phyloP scores from a whole-genome alignment of 2,329 filamentous ascomycete genomes.

The Nakataea oryzae region DNA sequence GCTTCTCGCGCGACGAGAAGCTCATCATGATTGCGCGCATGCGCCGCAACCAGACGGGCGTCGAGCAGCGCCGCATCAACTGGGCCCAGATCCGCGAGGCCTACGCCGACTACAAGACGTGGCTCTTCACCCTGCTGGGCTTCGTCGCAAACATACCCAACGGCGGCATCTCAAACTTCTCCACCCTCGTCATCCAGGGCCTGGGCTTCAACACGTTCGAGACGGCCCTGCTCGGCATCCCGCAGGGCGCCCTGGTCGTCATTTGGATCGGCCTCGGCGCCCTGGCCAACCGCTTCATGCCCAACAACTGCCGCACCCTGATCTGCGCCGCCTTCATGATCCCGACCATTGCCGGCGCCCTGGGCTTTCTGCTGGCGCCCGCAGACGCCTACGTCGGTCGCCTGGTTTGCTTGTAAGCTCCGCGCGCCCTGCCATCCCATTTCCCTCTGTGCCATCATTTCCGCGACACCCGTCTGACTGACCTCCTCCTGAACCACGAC shows the following conservation, averaged over 20 bases:
- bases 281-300: constrained; percentile 25
- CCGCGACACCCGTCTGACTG: constrained; percentile 5
- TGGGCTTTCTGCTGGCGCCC: constrained; percentile 45
- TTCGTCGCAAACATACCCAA: constrained; percentile 43
- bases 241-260: constrained; percentile 24
- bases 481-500: background rate
- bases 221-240: constrained; percentile 26
- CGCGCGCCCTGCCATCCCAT: background rate
- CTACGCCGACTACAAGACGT: constrained; percentile 46
- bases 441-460: constrained; percentile 3
- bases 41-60: constrained; percentile 45
- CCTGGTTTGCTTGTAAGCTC: constrained; percentile 39
- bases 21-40: constrained; percentile 44
- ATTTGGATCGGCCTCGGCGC: constrained; percentile 29
- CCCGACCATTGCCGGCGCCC: constrained; percentile 48
- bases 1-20: constrained; percentile 37
- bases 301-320: constrained; percentile 36
- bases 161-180: constrained; percentile 50
- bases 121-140: constrained; percentile 44
- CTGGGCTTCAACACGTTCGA: constrained; percentile 37
- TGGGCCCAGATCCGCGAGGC: constrained; percentile 44
- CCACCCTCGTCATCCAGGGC: constrained; percentile 47
- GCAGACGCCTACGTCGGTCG: constrained; percentile 37
- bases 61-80: constrained; percentile 46
- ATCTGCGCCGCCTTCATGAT: constrained; percentile 45